Evolutionary conservation across 441 rosid genomes (phyloP), one percentile per base, ranked within the genome.

Genomic region (Brassica balearica): DNA sequence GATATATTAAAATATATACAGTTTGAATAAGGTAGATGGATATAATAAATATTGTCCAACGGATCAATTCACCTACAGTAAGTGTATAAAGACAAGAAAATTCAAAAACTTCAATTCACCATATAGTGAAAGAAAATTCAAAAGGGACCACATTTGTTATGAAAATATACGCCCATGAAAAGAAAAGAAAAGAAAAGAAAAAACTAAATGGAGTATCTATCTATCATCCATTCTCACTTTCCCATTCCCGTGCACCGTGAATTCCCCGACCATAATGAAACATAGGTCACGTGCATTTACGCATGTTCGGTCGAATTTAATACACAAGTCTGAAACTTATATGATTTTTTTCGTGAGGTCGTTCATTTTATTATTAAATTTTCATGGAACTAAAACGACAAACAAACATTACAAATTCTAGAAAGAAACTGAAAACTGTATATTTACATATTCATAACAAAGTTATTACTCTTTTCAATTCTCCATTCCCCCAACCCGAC

Each of bases 371-470:
- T 2, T 46, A 46, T n/a, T 51, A 14, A 51, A 14, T 14, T 14
- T n/a, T 51, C 58, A 14, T 14, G 2, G 58, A 14, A 5, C 19
- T 14, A 51, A 51, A 51, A 51, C 6, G 15, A 46, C 6, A 46
- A 46, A 12, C 55, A 46, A 46, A 12, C 53, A 46, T 43, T 15
- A 80, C 59, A 63, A 62, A 76, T 80, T 62, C 74, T 63, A 10
- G 38, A 59, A 17, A 53, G 6, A 61, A 62, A 34, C n/a, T 9
- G 65, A 17, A 53, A 77, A 71, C 85, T 79, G 83, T 82, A 73
- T 85, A 86, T 86, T 86, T 89, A 89, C 96, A 88, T 77, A 82
- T 82, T 75, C 65, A 62, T 69, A 63, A 73, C 71, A 74, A 65
- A 75, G 82, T 41, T 69, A 64, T 74, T 68, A 38, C 75, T 69